Conservation (phyloP, 805 yeast genomes). For the Tetrapisispora pingtungensis region DNA sequence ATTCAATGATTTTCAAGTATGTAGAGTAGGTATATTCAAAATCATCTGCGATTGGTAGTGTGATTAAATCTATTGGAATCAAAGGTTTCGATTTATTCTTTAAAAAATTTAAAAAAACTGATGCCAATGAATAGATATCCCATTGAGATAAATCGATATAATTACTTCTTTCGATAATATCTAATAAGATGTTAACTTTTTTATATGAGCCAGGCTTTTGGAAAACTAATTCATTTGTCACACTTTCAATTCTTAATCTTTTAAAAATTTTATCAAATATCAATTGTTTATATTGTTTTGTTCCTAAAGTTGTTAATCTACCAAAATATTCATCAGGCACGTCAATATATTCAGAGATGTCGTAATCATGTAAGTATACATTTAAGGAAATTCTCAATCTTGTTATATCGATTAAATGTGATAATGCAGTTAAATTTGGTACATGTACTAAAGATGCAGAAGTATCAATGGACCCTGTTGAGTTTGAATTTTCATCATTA, state of each 20-base stretch:
- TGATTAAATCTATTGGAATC: slow-evolving; percentile 39
- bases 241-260: slow-evolving; percentile 37
- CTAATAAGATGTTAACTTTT: slow-evolving; percentile 35
- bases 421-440: slow-evolving; percentile 41
- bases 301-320: slow-evolving; percentile 20
- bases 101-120: slow-evolving; percentile 37
- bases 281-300: slow-evolving; percentile 29
- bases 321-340: slow-evolving; percentile 35
- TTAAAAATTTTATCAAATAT: slow-evolving; percentile 43
- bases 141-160: slow-evolving; percentile 53
- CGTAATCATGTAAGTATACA: slow-evolving; percentile 60
- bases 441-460: slow-evolving; percentile 33
- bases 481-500: slow-evolving; percentile 6
- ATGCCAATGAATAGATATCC: slow-evolving; percentile 41
- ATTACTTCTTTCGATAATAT: slow-evolving; percentile 45
- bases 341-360: slow-evolving; percentile 39
- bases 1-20: slow-evolving; percentile 29
- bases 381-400: slow-evolving; percentile 63
- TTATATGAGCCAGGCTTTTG: slow-evolving; percentile 48
- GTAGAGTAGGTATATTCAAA: slow-evolving; percentile 33
- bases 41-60: slow-evolving; percentile 45
- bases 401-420: slow-evolving; percentile 61
- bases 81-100: slow-evolving; percentile 45
- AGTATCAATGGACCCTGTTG: slow-evolving; percentile 1
- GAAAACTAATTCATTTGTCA: slow-evolving; percentile 38